These are phyloP conservation scores for Cladobotryum mycophilum DNA, from an alignment of 2,329 filamentous ascomycete species.

Conservation along the genomic window DNA sequence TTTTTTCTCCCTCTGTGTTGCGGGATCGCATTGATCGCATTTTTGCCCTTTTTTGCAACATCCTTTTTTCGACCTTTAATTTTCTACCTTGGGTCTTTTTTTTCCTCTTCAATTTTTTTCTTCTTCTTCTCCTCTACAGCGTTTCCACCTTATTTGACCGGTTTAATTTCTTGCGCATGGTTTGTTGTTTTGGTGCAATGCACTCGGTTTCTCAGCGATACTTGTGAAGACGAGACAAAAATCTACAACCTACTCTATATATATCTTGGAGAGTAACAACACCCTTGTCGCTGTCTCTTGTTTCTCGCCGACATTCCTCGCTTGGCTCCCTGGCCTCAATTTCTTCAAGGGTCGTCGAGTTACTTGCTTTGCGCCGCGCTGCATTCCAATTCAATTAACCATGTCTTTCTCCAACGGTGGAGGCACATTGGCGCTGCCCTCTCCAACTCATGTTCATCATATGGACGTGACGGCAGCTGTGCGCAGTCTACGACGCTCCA, in stretches of 20 bases:
- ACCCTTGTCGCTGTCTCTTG: not conserved
- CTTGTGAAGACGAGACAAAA: not conserved
- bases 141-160: no score
- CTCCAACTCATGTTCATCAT: conserved; percentile 75
- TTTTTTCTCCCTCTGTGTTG: no score
- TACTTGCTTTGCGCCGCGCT: conserved; percentile 13
- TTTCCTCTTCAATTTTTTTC: not conserved
- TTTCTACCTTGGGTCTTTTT: not conserved
- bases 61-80: not conserved
- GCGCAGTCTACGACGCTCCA: conserved; percentile 74
- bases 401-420: conserved; percentile 54
- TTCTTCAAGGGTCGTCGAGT: conserved; percentile 6
- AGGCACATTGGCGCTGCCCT: conserved; percentile 79
- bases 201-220: conserved; percentile 4
- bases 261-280: not conserved
- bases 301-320: conserved; percentile 20
- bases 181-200: conserved; percentile 6
- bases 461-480: conserved; percentile 79
- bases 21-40: no score
- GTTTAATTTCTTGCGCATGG: conserved; percentile 2
- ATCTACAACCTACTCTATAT: conserved; percentile 8
- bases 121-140: not conserved
- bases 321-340: conserved; percentile 15
- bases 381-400: conserved; percentile 27
- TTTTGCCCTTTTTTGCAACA: no score